Evolutionary conservation across 2,329 filamentous ascomycete genomes (phyloP).

Genomic region (Aureobasidium pullulans): DNA sequence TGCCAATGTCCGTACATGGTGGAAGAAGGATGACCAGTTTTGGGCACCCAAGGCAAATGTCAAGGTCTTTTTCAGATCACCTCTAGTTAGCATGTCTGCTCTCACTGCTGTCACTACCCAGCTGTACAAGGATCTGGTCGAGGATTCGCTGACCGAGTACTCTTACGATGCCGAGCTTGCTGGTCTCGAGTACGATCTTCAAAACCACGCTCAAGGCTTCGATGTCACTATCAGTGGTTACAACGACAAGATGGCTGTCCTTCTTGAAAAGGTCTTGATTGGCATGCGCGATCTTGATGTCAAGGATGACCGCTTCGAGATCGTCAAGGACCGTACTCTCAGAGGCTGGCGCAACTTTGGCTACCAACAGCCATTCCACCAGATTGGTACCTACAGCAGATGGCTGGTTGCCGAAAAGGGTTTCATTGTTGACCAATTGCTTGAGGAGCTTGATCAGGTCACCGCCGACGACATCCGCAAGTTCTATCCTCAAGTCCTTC

Average conservation of each 20-base stretch:
- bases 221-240: conserved; percentile 79
- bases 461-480: conserved; percentile 65
- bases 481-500: conserved; percentile 74
- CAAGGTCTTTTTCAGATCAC: conserved; percentile 70
- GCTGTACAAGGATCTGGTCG: conserved; percentile 77
- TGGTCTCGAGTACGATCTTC: conserved; percentile 76
- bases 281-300: conserved; percentile 80
- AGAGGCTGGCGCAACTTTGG: conserved; percentile 80
- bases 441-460: conserved; percentile 67
- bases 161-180: conserved; percentile 94
- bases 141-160: conserved; percentile 85
- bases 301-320: conserved; percentile 78
- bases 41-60: conserved; percentile 95
- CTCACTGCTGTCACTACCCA: conserved; percentile 70
- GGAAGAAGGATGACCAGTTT: conserved; percentile 96
- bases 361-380: conserved; percentile 79
- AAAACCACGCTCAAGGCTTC: conserved; percentile 63
- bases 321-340: conserved; percentile 77
- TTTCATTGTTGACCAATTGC: conserved; percentile 72
- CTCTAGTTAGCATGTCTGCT: conserved; percentile 70
- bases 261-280: conserved; percentile 79
- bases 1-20: conserved; percentile 75
- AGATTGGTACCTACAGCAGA: conserved; percentile 73
- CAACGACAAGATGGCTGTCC: conserved; percentile 89
- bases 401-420: conserved; percentile 72